Evolutionary conservation across 192 early-diverging fungal species (phyloP), one percentile per base, ranked within the genome.

Genomic region (Coemansia sp.): DNA sequence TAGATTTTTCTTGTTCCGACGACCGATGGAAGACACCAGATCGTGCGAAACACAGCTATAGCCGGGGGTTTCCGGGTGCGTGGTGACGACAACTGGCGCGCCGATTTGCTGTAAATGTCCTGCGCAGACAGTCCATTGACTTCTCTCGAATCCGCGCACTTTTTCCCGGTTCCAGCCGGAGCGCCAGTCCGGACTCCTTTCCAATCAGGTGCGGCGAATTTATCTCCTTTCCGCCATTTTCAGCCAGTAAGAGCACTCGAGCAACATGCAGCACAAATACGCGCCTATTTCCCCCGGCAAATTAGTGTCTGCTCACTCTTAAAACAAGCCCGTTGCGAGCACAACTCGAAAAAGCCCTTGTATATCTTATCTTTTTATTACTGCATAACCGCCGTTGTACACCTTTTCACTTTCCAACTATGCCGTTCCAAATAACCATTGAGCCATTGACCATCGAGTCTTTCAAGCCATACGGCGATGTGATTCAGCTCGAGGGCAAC

Each of bases 391-490:
- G 41, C 41, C 41, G 41, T 45, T 45, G 11, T 45, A 45, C n/a
- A 51, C 49, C 19, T 51, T 23, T 17, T 17, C 17, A 48, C 17
- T 19, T 35, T 35, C 27, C 27, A n/a, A 45, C 14, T n/a, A 45
- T 45, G 41, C 11, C 41, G 19, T 53, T 53, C 23, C 69, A 71
- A n/a, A 74, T 89, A 51, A 68, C 69, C 35, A 86, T 89, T 8
- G 76, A 83, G 48, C 85, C 87, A 11, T 82, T 93, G 48, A 90
- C 91, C 39, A 77, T 81, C 57, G 87, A 88, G 9, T 84, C 78
- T 1, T 92, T 87, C 69, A 82, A 82, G 47, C 82, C 91, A 14
- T 94, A 86, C 72, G 92, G 92, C 48, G 81, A 92, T 50, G 85
- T 94, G 21, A 87, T 93, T 43, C 82, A 89, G 62, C 74, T 81